Evolutionary conservation across 495 filamentous ascomycete species (phyloP), one percentile per base, ranked within the genome.

Genomic region (Arthonia radiata): DNA sequence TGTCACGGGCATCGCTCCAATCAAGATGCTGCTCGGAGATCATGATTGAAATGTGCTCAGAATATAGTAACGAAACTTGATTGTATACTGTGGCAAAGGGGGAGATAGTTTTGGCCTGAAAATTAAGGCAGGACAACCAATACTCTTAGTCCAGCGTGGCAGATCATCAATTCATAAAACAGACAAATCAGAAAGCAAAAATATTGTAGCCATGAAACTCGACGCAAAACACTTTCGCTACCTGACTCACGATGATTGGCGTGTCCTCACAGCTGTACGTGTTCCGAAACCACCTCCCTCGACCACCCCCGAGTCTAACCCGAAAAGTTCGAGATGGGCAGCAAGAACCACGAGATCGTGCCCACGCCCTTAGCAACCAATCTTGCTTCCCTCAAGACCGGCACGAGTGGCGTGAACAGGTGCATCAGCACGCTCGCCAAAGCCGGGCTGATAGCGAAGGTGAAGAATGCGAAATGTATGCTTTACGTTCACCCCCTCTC

Each of bases 271-370:
- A 41, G 89, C 77, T 34, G 86, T 92, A 64, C 23, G 70, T 46
- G 15, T 12, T 15, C 19, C 11, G 11, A 25, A 18, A n/a, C 25
- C 15, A 15, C 25, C 13, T 21, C 17, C 19, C 8, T 14, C 5
- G 17, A 15, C 15, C 10, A 8, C 12, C 12, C 28, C 27, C 28
- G 27, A 32, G 35, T 35, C 36, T 35, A 35, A 37, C 23, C 36
- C 44, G 35, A 39, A 41, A 43, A 92, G 81, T 73, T 82, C 38
- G 86, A 99, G 49, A 67, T 68, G 42, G 89, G 82, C 41, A 81
- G 71, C 50, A 80, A 72, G 41, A 94, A 94, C 57, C 86, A 99
- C 50, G 86, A 94, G 53, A 57, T 94, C 19, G 81, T 99, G 11
- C 86, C 86, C 1, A 92, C 82, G 3, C 58, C 78, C 3, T 50